A percentile compares a stretch with the other conserved stretches of the same genome.
Conservation (phyloP, 1,284 basidiomycete genomes). For the Cerrena zonata region DNA sequence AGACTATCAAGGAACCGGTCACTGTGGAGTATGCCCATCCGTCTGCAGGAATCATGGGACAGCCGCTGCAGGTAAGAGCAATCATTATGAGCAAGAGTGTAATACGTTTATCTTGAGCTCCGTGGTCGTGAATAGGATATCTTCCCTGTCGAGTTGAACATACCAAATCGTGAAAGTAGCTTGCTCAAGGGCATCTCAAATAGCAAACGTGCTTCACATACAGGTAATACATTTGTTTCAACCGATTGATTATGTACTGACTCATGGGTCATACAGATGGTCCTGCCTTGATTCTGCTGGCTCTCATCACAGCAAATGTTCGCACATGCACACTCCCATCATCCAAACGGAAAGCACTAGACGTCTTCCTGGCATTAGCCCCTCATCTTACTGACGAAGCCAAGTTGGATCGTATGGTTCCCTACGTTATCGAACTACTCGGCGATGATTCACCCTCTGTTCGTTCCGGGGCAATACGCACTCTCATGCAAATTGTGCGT, state of each 20-base stretch:
- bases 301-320: slow-evolving; percentile 84
- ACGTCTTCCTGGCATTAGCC: slow-evolving; percentile 81
- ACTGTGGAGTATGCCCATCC: slow-evolving; percentile 44
- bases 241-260: not conserved
- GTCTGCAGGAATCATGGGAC: slow-evolving; percentile 34
- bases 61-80: slow-evolving; percentile 54
- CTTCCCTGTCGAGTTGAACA: slow-evolving; percentile 68
- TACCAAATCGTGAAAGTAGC: slow-evolving; percentile 65
- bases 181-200: slow-evolving; percentile 36
- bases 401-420: slow-evolving; percentile 89
- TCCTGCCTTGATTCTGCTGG: slow-evolving; percentile 74
- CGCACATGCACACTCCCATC: slow-evolving; percentile 85
- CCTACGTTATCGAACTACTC: slow-evolving; percentile 84
- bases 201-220: slow-evolving; percentile 50
- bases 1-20: slow-evolving; percentile 42
- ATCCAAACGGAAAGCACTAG: slow-evolving; percentile 80
- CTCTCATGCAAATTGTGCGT: slow-evolving; percentile 79
- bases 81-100: not conserved
- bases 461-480: slow-evolving; percentile 73
- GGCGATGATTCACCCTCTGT: slow-evolving; percentile 82
- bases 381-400: slow-evolving; percentile 89
- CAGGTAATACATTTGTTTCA: slow-evolving; percentile 40
- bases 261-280: slow-evolving; percentile 49
- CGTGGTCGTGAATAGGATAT: slow-evolving; percentile 63
- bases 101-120: no score